Evolutionary conservation across 2,329 filamentous ascomycete species (phyloP).

Genomic region (Ophiostoma pallidulum): DNA sequence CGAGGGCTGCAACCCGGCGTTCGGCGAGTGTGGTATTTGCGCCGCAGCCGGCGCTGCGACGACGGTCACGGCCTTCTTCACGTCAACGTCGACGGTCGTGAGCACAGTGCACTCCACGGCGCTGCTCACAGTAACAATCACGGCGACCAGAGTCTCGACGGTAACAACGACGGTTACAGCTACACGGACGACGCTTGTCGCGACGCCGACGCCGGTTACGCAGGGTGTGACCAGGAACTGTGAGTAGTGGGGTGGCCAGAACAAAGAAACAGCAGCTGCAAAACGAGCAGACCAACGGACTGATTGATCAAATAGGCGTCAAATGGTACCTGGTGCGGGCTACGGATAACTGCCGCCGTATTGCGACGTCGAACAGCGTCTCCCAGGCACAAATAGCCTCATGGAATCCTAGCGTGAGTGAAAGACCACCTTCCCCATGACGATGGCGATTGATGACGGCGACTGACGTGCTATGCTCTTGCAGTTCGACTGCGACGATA

Average conservation of each 20-base stretch:
- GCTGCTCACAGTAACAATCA: background rate
- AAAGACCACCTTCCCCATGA: background rate
- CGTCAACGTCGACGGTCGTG: background rate
- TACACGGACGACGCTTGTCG: background rate
- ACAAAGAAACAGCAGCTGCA: background rate
- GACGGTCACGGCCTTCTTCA: constrained; percentile 1
- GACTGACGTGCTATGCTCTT: background rate
- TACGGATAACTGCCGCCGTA: constrained; percentile 8
- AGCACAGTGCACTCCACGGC: background rate
- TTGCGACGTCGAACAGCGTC: constrained; percentile 4
- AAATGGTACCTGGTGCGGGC: constrained; percentile 1
- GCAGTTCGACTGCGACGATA: constrained; percentile 13
- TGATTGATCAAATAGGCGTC: background rate
- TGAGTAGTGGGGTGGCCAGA: constrained; percentile 2
- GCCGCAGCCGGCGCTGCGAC: background rate
- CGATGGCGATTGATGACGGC: no score
- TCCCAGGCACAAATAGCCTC: background rate
- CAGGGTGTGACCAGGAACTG: constrained; percentile 6
- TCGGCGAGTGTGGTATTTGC: constrained; percentile 11
- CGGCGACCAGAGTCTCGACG: background rate
- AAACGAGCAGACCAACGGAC: background rate
- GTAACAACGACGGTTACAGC: background rate
- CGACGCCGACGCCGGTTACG: constrained; percentile 4
- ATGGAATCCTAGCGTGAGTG: constrained; percentile 11
- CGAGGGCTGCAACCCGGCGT: constrained; percentile 14